Evolutionary conservation across 2,329 filamentous ascomycete species (phyloP).

Genomic region (Pestalotiopsis fici): DNA sequence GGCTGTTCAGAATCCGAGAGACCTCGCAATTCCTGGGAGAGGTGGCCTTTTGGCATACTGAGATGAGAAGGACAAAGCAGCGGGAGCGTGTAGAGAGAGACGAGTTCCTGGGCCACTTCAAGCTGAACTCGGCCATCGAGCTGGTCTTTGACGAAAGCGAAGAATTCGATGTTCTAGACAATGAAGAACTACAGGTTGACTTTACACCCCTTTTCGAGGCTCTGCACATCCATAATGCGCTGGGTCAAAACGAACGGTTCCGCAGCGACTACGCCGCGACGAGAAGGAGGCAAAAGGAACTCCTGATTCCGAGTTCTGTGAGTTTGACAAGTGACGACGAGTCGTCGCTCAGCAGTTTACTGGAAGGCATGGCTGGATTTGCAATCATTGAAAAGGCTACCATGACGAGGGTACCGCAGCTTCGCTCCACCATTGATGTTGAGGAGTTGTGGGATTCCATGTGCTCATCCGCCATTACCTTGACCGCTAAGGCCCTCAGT

Average conservation of each 20-base stretch:
- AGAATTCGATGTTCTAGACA: slow-evolving; percentile 93
- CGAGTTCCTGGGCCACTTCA: slow-evolving; percentile 77
- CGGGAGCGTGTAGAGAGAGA: slow-evolving; percentile 79
- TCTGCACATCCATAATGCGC: slow-evolving; percentile 91
- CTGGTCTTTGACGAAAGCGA: slow-evolving; percentile 93
- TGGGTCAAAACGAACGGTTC: slow-evolving; percentile 91
- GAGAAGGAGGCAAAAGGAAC: slow-evolving; percentile 85
- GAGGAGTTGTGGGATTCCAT: slow-evolving; percentile 98
- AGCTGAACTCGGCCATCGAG: slow-evolving; percentile 93
- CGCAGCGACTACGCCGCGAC: slow-evolving; percentile 90
- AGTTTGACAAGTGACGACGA: slow-evolving; percentile 82
- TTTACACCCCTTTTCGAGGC: slow-evolving; percentile 95
- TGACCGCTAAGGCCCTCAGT: slow-evolving; percentile 78
- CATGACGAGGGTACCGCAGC: slow-evolving; percentile 80
- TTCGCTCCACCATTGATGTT: slow-evolving; percentile 85
- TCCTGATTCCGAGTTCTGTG: slow-evolving; percentile 77
- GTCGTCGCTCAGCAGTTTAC: slow-evolving; percentile 79
- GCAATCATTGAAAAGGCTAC: slow-evolving; percentile 95
- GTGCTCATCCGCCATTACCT: slow-evolving; percentile 81
- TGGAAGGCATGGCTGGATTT: slow-evolving; percentile 95
- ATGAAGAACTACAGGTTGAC: slow-evolving; percentile 84
- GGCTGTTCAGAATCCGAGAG: slow-evolving; percentile 92
- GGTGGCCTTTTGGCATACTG: slow-evolving; percentile 94
- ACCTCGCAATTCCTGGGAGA: slow-evolving; percentile 95
- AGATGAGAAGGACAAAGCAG: slow-evolving; percentile 80